Percentiles rank a stretch among this genome's conserved stretches.
Evolutionary conservation across 2,329 filamentous ascomycete species (phyloP).

Genomic region (Epichloe festucae): DNA sequence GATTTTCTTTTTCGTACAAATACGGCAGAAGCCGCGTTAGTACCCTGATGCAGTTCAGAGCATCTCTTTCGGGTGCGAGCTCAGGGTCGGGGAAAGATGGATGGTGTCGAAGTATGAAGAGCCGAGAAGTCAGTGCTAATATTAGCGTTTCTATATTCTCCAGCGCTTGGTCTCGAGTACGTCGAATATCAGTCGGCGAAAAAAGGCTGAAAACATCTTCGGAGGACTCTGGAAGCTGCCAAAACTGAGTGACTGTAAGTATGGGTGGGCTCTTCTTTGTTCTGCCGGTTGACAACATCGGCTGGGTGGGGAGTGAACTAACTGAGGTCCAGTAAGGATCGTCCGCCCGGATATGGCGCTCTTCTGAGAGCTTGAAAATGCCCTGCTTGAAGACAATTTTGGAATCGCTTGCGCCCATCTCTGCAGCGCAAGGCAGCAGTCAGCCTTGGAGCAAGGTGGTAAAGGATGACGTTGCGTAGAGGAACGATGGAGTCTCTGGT

Average conservation of each 20-base stretch:
- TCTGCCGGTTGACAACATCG: neutral
- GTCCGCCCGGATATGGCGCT: conserved; percentile 73
- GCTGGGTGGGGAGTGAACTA: conserved; percentile 21
- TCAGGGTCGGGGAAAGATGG: conserved; percentile 82
- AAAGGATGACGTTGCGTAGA: conserved; percentile 5
- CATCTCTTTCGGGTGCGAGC: conserved; percentile 71
- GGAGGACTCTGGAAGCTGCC: conserved; percentile 88
- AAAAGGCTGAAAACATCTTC: conserved; percentile 99
- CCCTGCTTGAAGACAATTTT: conserved; percentile 98
- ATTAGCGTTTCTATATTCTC: conserved; percentile 85
- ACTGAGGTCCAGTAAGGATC: conserved; percentile 91
- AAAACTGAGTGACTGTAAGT: conserved; percentile 50
- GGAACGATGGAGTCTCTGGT: neutral
- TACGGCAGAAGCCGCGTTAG: conserved; percentile 83
- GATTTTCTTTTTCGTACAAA: conserved; percentile 75
- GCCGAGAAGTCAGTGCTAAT: conserved; percentile 67
- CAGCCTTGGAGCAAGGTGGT: conserved; percentile 6
- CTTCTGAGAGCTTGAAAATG: conserved; percentile 92
- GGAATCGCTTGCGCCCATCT: conserved; percentile 95
- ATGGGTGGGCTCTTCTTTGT: neutral
- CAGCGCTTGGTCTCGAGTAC: conserved; percentile 71
- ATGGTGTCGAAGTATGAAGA: conserved; percentile 74
- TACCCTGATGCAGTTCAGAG: conserved; percentile 89
- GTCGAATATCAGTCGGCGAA: conserved; percentile 74
- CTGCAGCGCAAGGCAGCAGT: conserved; percentile 16